Conservation (phyloP, 1,284 basidiomycete species). For the Sparassis latifolia region DNA sequence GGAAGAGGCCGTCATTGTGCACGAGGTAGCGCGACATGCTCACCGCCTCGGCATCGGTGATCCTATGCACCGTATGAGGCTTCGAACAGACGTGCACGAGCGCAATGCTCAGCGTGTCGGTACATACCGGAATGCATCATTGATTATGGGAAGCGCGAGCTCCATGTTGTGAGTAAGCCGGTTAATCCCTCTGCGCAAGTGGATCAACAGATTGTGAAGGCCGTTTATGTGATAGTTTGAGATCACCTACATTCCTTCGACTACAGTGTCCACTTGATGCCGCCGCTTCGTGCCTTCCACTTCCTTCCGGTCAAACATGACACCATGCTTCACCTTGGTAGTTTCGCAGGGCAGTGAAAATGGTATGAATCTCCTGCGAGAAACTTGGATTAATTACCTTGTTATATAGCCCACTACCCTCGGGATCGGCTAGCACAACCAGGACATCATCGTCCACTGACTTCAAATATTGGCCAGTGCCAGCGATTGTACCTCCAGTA, state of each 20-base stretch:
- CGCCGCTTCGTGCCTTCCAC: slow-evolving; percentile 92
- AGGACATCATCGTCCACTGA: slow-evolving; percentile 55
- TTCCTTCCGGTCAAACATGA: slow-evolving; percentile 91
- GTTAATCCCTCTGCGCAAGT: slow-evolving; percentile 72
- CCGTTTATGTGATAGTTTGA: background rate
- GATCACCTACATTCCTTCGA: slow-evolving; percentile 71
- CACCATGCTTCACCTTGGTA: slow-evolving; percentile 76
- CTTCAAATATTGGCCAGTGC: slow-evolving; percentile 78
- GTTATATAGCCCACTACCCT: slow-evolving; percentile 94
- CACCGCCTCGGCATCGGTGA: slow-evolving; percentile 87
- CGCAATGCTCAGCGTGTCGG: too few species aligned
- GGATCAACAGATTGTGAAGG: background rate
- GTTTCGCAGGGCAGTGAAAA: background rate
- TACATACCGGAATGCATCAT: slow-evolving; percentile 79
- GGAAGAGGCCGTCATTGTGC: slow-evolving; percentile 85
- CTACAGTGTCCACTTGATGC: slow-evolving; percentile 91
- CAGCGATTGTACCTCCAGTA: slow-evolving; percentile 93
- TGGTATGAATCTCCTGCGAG: background rate
- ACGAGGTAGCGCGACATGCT: slow-evolving; percentile 90
- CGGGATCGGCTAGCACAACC: slow-evolving; percentile 87
- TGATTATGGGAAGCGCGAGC: slow-evolving; percentile 72
- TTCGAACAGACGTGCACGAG: too few species aligned
- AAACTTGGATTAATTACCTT: slow-evolving; percentile 45
- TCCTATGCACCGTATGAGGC: slow-evolving; percentile 34
- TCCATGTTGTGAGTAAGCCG: slow-evolving; percentile 83